A percentile compares a stretch with the other conserved stretches of the same genome.
These are phyloP conservation scores for Gynandropsis gynandra DNA, from an alignment of 345 rosid species.

Conservation along the genomic window DNA sequence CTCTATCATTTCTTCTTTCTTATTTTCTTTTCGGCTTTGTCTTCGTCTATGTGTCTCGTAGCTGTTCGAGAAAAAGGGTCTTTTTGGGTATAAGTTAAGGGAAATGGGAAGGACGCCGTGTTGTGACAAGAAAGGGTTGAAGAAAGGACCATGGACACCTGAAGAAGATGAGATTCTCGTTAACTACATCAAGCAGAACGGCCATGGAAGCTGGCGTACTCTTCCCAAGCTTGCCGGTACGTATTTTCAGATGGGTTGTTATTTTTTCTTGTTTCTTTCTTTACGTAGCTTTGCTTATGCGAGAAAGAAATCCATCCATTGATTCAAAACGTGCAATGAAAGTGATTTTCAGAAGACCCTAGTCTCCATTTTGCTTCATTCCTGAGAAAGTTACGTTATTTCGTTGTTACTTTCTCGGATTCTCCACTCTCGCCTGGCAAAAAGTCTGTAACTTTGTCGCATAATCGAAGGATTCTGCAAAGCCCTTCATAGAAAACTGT, in stretches of 20 bases:
- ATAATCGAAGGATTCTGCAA: too few species aligned
- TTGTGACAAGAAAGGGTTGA: conserved; percentile 76
- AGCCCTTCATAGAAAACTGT: too few species aligned
- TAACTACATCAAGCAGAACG: conserved; percentile 57
- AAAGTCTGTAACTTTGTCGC: too few species aligned
- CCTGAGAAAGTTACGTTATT: too few species aligned
- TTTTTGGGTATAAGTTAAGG: conserved; percentile 13
- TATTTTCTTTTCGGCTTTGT: neutral
- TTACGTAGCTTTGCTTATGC: too few species aligned
- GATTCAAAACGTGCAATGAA: too few species aligned
- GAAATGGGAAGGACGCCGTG: conserved; percentile 85
- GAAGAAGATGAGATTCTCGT: conserved; percentile 87
- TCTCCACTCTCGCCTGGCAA: too few species aligned
- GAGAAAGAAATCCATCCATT: too few species aligned
- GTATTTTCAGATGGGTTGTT: neutral
- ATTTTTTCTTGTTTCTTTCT: too few species aligned
- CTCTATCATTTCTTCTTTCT: neutral
- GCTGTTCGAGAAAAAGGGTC: neutral
- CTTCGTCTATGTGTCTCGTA: conserved; percentile 19
- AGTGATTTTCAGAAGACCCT: too few species aligned
- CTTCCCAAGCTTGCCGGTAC: conserved; percentile 83
- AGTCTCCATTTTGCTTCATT: too few species aligned
- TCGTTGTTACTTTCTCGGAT: too few species aligned
- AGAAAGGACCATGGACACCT: conserved; percentile 97
- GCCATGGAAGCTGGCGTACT: conserved; percentile 97